Percentiles rank a stretch among this genome's conserved stretches.
Evolutionary conservation across 495 filamentous ascomycete genomes (phyloP).

Genomic region (Stereocaulon alpinum): DNA sequence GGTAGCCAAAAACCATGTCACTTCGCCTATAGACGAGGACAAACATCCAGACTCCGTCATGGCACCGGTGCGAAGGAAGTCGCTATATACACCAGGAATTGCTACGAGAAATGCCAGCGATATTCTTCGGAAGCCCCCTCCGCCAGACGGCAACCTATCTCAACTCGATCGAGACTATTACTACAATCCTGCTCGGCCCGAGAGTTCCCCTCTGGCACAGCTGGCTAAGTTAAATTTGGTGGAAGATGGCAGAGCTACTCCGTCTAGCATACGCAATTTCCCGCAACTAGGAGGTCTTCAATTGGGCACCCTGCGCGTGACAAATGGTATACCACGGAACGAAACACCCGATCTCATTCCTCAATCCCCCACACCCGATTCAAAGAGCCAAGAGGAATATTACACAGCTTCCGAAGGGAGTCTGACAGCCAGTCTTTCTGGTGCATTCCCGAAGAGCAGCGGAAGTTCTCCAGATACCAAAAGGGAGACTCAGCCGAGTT

Average conservation of each 20-base stretch:
- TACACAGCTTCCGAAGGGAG: conserved; percentile 18
- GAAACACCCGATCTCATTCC: conserved; percentile 17
- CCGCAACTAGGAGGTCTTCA: conserved; percentile 41
- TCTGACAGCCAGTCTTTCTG: background rate
- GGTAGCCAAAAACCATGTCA: conserved; percentile 21
- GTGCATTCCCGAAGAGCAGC: background rate
- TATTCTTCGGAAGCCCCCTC: conserved; percentile 23
- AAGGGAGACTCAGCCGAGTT: background rate
- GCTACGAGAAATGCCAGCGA: conserved; percentile 36
- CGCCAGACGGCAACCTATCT: conserved; percentile 5
- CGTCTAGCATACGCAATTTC: conserved; percentile 32
- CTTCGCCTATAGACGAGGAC: conserved; percentile 21
- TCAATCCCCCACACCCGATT: conserved; percentile 5
- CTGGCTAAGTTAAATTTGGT: conserved; percentile 14
- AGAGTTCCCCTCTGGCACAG: conserved; percentile 20
- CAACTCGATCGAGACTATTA: conserved; percentile 19
- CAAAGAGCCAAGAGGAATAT: conserved; percentile 10
- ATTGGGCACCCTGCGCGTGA: conserved; percentile 40
- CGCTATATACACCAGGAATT: conserved; percentile 39
- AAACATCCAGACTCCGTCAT: conserved; percentile 24
- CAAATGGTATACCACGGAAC: conserved; percentile 37
- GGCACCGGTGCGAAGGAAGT: conserved; percentile 38
- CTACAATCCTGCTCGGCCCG: conserved; percentile 18
- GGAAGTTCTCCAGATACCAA: background rate
- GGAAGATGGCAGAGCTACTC: conserved; percentile 29